Evolutionary conservation across 495 filamentous ascomycete genomes (phyloP).

Genomic region (Chaetomium fimeti): DNA sequence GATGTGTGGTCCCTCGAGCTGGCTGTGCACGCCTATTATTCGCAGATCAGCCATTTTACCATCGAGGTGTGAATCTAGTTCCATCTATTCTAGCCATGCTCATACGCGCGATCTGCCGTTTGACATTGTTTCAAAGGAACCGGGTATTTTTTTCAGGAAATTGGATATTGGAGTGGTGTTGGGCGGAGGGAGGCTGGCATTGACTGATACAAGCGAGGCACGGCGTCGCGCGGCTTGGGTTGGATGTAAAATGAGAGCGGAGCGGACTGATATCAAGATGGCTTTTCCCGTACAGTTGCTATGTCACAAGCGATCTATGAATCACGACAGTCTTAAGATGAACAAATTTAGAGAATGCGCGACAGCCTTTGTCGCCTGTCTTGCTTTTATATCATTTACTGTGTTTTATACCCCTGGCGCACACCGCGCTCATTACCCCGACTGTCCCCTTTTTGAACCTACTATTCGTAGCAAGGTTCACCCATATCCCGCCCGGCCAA

Average conservation of each 20-base stretch:
- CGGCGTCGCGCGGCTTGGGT: conserved; percentile 7
- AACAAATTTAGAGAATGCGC: conserved; percentile 1
- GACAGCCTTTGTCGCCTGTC: too few species aligned
- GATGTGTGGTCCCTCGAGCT: conserved; percentile 64
- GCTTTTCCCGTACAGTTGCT: not conserved
- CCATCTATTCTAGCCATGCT: not conserved
- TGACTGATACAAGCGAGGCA: not conserved
- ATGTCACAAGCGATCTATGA: conserved; percentile 21
- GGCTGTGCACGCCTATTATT: conserved; percentile 65
- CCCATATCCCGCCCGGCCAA: not conserved
- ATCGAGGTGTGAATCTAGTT: conserved; percentile 54
- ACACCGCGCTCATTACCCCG: not conserved
- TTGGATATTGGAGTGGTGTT: not conserved
- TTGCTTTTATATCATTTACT: not conserved
- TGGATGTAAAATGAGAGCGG: conserved; percentile 5
- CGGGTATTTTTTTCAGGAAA: not conserved
- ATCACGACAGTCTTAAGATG: conserved; percentile 17
- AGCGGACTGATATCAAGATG: not conserved
- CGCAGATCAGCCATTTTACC: conserved; percentile 65
- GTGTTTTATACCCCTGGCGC: not conserved
- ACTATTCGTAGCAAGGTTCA: not conserved
- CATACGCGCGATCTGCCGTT: not conserved
- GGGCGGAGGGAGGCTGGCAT: not conserved
- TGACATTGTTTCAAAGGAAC: not conserved
- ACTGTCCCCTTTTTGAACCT: not conserved